Conservation (phyloP, 1,284 basidiomycete genomes). For the Flammula alnicola region DNA sequence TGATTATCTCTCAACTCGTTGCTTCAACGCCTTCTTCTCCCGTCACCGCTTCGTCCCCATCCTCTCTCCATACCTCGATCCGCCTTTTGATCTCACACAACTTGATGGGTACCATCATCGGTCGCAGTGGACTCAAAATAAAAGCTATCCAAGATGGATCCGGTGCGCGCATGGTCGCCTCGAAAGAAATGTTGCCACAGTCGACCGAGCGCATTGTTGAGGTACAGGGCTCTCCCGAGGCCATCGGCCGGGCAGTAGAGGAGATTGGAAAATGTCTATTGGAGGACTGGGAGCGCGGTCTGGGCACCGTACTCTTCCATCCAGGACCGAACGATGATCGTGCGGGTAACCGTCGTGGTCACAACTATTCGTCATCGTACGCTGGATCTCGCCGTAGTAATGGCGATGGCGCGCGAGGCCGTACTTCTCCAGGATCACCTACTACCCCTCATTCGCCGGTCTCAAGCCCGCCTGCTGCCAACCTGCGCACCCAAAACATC, state of each 20-base stretch:
- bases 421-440: constrained; percentile 62
- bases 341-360: constrained; percentile 54
- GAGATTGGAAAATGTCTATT: constrained; percentile 96
- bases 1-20: constrained; percentile 94
- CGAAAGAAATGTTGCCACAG: constrained; percentile 98
- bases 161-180: constrained; percentile 96
- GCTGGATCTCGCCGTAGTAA: constrained; percentile 59
- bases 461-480: constrained; percentile 61
- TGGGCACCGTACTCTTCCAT: constrained; percentile 95
- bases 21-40: constrained; percentile 73
- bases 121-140: constrained; percentile 96
- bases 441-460: constrained; percentile 50
- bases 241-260: constrained; percentile 89
- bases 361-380: constrained; percentile 50
- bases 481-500: constrained; percentile 97
- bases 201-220: constrained; percentile 98
- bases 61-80: constrained; percentile 84
- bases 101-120: constrained; percentile 99
- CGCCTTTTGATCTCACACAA: constrained; percentile 98
- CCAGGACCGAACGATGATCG: constrained; percentile 86
- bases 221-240: constrained; percentile 90
- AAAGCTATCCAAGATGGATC: constrained; percentile 99
- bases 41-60: constrained; percentile 61
- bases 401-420: constrained; percentile 53
- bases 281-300: constrained; percentile 95